Percentiles rank a stretch among this genome's conserved stretches.
phyloP scores from a whole-genome alignment of 2,329 filamentous ascomycete genomes.

The Sporothrix protearum region DNA sequence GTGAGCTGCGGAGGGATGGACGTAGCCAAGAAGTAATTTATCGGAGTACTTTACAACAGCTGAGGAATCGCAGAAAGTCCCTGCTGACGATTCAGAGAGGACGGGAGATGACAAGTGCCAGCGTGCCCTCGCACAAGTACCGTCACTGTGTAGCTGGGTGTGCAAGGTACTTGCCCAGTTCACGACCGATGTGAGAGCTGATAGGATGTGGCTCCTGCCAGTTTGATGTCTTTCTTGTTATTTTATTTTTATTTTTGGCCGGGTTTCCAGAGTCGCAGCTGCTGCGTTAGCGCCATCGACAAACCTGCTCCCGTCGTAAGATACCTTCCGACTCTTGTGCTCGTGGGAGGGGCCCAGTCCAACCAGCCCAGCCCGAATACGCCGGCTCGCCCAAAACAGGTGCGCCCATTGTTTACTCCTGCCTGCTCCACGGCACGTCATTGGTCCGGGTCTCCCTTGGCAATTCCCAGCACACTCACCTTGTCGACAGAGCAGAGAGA shows the following conservation, averaged over 20 bases:
- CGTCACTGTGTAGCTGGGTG: neutral
- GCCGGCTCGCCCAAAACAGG: neutral
- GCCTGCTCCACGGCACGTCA: constrained; percentile 20
- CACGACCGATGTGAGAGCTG: neutral
- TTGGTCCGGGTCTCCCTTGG: constrained; percentile 24
- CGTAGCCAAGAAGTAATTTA: neutral
- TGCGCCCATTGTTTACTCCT: constrained; percentile 30
- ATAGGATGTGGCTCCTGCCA: neutral
- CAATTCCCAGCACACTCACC: neutral
- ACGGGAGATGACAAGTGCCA: neutral
- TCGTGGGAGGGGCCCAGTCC: neutral
- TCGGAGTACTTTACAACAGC: neutral
- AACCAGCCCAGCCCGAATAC: neutral
- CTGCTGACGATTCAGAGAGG: neutral
- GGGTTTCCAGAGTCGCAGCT: neutral
- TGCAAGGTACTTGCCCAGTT: neutral
- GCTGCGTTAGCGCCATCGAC: constrained; percentile 16
- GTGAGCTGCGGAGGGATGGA: neutral
- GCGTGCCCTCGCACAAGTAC: neutral
- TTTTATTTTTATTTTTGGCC: neutral
- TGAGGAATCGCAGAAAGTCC: neutral
- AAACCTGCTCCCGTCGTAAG: constrained; percentile 6
- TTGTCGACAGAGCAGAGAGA: neutral
- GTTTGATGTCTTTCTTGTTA: neutral
- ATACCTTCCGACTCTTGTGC: neutral